Base-by-base conservation (phyloP, 768 basidiomycete genomes). In the Tephrocybe sp. region DNA sequence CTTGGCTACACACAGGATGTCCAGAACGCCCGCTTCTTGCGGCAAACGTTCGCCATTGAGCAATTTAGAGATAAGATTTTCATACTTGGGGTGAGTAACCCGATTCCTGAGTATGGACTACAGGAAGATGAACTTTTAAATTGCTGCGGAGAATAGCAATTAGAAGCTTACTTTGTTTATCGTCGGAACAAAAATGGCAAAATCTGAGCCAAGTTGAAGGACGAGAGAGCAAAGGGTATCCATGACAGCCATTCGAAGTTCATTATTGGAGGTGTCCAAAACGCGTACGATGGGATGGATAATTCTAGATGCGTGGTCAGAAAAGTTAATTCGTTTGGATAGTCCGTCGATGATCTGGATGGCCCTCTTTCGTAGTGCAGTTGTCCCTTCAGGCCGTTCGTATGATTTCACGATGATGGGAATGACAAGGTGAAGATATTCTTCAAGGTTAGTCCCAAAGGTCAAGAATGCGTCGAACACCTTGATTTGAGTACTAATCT, bases 151-250 rank as follows among this genome's bases (percentile, higher is more conserved):
- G 30, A 27, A 2, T 13, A 39, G 13, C 43, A 24, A 37, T 16
- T 27, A 31, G 19, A 18, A 56, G 72, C n/a, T 42, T 56, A 90
- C 94, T 78, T 98, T 97, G 66, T 92, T 92, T 56, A 99, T 90
- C 57, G 94, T 94, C 0, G 97, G 94, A 29, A 98, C 90, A 59
- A 98, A 99, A 37, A 99, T 92, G 3, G 97, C 94, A 57, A 94
- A 99, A 64, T 98, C 95, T 0, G 94, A 86, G 1, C 94, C 94
- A 45, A 99, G 82, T 61, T 99, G 97, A 30, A 92, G 77, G 31
- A 97, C 85, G 33, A 98, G 74, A 1, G 94, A 89, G 64, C 92
- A 97, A 1, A 99, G 71, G 0, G 94, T 91, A 52, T 97, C 94
- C 84, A 98, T 87, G 7, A 94, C 90, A 1, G 88, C 82, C 66